Percentiles rank a stretch among this genome's conserved stretches.
phyloP scores from a whole-genome alignment of 805 yeast genomes.

The Zygosaccharomyces pseudorouxii region DNA sequence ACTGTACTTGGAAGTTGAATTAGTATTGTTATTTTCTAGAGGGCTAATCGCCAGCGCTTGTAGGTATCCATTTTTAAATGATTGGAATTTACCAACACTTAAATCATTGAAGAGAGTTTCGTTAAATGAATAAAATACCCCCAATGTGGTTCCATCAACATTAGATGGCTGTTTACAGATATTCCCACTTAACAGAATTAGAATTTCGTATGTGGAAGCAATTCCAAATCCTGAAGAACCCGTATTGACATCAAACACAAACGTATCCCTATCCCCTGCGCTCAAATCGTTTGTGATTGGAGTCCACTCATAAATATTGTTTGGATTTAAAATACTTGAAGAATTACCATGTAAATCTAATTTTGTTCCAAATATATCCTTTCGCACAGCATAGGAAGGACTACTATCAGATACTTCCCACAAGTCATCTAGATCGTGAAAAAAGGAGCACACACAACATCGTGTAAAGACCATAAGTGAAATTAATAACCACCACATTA shows the following conservation, averaged over 20 bases:
- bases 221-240: conserved; percentile 14
- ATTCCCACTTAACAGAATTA: conserved; percentile 36
- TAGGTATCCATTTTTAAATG: conserved; percentile 29
- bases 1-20: conserved; percentile 21
- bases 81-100: conserved; percentile 11
- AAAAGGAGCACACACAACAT: neutral
- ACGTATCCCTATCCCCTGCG: conserved; percentile 24
- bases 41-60: conserved; percentile 32
- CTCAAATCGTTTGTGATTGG: conserved; percentile 31
- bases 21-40: conserved; percentile 1
- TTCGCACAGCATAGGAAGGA: neutral
- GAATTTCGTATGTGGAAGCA: conserved; percentile 21
- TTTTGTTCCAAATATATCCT: neutral
- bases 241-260: conserved; percentile 22
- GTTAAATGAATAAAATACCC: conserved; percentile 29
- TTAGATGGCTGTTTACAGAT: conserved; percentile 29
- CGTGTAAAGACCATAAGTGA: conserved; percentile 1
- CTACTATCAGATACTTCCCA: neutral
- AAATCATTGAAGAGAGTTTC: conserved; percentile 20
- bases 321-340: conserved; percentile 20
- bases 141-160: conserved; percentile 17
- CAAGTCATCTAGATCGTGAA: neutral
- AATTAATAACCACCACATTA: conserved; percentile 4
- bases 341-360: neutral
- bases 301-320: conserved; percentile 32